Evolutionary conservation across 2,329 filamentous ascomycete species (phyloP), one percentile per base, ranked within the genome.

Genomic region (Colletotrichum phormii): DNA sequence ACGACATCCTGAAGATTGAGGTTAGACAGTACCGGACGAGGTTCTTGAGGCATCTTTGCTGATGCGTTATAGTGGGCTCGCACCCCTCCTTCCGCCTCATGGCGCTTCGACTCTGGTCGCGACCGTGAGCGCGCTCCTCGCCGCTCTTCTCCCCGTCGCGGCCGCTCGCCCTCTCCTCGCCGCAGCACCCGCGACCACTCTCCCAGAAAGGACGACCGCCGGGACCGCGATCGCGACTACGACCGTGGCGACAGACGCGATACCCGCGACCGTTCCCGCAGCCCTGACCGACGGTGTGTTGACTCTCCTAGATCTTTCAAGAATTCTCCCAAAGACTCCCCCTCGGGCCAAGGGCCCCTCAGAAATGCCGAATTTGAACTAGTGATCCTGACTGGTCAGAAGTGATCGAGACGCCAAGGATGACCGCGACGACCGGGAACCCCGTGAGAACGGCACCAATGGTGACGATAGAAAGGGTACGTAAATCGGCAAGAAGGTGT

Each of bases 1-100:
- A 99, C 81, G 97, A 99, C 80, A 87, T 98, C 73, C 83, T 99
- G 86, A 99, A 99, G 88, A 98, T 99, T 77, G 97, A 99, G 90
- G 97, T 98, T 86, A 77, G 89, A 18, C 15, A 6, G 57, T 12
- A 22, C 18, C 3, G 8, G 3, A 49, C 42, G 42, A 8, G 8
- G 3, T 7, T n/a, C 9, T n/a, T 49, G 42, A 9, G 42, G 42
- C 7, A 63, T 46, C 42, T 72, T 77, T 49, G 75, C 67, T 5
- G 9, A 64, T 22, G 18, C 9, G 8, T 3, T 9, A 11, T 76
- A 99, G 97, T 99, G 97, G 97, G 97, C 97, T 79, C 94, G 97
- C 79, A 99, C 97, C 80, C 97, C 97, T 79, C 97, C 97, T 62
- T 98, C 97, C 77, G 97, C 97, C 65, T 98, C 95, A 35, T 99